A percentile compares a stretch with the other conserved stretches of the same genome.
Conservation (phyloP, 164 flowering plant genomes). For the Stephania japonica region DNA sequence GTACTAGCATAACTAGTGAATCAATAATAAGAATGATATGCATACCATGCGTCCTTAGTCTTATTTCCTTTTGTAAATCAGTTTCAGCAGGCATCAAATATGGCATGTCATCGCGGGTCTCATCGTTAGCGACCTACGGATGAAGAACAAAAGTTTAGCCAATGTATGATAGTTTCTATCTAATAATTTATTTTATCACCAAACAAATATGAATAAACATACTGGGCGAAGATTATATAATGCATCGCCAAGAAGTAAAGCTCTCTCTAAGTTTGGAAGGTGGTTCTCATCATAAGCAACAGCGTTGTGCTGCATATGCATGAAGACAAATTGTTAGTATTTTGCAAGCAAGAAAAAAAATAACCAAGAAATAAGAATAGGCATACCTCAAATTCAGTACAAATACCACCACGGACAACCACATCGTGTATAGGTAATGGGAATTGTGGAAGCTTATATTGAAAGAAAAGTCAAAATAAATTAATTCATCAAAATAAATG, state of each 20-base stretch:
- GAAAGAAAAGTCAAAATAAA: neutral
- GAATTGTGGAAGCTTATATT: conserved; percentile 66
- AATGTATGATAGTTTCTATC: neutral
- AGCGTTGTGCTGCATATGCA: conserved; percentile 27
- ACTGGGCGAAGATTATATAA: conserved; percentile 82
- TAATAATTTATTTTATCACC: neutral
- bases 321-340: no score
- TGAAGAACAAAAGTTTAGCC: neutral
- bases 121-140: conserved; percentile 50
- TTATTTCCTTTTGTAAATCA: conserved; percentile 54
- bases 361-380: neutral
- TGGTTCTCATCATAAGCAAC: conserved; percentile 44
- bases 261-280: conserved; percentile 23
- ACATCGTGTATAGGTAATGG: conserved; percentile 85
- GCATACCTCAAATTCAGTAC: conserved; percentile 63
- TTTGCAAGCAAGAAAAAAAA: neutral
- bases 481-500: neutral
- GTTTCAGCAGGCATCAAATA: conserved; percentile 38
- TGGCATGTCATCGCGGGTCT: conserved; percentile 49
- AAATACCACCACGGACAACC: conserved; percentile 40
- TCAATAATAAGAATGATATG: neutral
- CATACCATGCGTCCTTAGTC: conserved; percentile 47
- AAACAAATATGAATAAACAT: conserved; percentile 5
- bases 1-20: neutral
- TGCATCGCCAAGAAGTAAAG: conserved; percentile 61